Percentiles rank a stretch among this genome's conserved stretches.
phyloP scores from a whole-genome alignment of 208 protist species.

The Trypanosoma congolense region DNA sequence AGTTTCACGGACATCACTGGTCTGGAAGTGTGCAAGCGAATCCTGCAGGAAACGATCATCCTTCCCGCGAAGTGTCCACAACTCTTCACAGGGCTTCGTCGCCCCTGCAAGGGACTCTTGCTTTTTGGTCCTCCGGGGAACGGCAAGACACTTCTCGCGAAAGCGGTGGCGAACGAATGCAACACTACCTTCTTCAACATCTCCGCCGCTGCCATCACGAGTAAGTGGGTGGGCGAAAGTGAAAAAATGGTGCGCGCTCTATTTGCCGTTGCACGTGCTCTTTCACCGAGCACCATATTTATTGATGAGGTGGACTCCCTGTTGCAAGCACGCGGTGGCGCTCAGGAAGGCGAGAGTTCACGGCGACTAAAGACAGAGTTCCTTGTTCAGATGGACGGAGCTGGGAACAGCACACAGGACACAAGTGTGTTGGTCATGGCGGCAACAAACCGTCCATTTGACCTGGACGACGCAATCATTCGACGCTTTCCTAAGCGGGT shows the following conservation, averaged over 20 bases:
- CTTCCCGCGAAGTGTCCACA: constrained; percentile 95
- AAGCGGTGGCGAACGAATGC: constrained; percentile 91
- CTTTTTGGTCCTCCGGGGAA: constrained; percentile 25
- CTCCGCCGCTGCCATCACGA: constrained; percentile 91
- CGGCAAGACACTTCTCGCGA: constrained; percentile 45
- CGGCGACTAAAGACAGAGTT: constrained; percentile 99
- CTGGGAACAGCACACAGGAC: constrained; percentile 23
- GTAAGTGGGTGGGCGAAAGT: constrained; percentile 96
- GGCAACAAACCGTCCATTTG: constrained; percentile 90
- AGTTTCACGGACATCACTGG: constrained; percentile 17
- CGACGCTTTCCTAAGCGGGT: constrained; percentile 85
- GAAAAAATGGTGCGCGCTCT: constrained; percentile 93
- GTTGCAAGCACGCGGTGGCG: constrained; percentile 56
- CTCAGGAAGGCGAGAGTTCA: constrained; percentile 76
- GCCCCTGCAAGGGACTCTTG: constrained; percentile 16
- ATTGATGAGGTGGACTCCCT: constrained; percentile 93
- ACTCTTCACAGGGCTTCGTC: constrained; percentile 91
- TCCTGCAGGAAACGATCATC: constrained; percentile 93
- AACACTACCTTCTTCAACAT: constrained; percentile 91
- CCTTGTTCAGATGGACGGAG: constrained; percentile 91
- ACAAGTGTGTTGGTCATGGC: constrained; percentile 70
- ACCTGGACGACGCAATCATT: constrained; percentile 84
- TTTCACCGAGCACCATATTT: constrained; percentile 74
- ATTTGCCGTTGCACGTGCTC: constrained; percentile 75
- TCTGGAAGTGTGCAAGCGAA: constrained; percentile 20